Base-by-base conservation (phyloP, 257 asterid species). In the Oldenlandia corymbosa region DNA sequence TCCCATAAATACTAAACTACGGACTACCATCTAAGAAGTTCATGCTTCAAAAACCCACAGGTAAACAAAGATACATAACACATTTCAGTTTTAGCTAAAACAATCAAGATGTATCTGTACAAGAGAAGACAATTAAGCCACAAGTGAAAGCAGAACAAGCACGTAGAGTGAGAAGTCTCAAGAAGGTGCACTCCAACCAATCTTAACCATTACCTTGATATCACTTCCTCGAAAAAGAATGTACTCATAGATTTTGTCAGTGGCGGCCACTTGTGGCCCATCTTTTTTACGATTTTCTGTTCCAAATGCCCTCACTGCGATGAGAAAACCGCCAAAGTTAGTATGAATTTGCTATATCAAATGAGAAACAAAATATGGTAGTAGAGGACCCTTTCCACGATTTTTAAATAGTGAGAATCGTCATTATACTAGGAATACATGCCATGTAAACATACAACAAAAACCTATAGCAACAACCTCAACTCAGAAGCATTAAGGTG, bases 211-310 rank as follows among this genome's bases (percentile, higher is more conserved):
- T 70, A 92, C 99, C 97, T 87, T 92, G 66, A 92, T 89, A 71
- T 92, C 99, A 78, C 83, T 89, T 73, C 99, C 97, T 60, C 97
- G 86, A 56, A 92, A 92, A 28, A 92, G 86, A 61, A 92, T 92
- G 79, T 85, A 92, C 41, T 92, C 99, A 75, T 89, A 92, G 62
- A 85, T 71, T 74, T 84, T 92, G 73, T 89, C 99, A 41, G 95
- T 76, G 1, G 97, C 94, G 65, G 87, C 97, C 45, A 92, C 88
- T 68, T 89, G 97, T 17, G 94, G 87, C 11, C 99, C 99, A 57
- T 92, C 97, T 70, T 82, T 87, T 71, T 87, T 89, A 39, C 99
- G 84, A 49, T 95, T 97, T 83, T 92, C 99, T 1, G 99, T 92
- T 51, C 99, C 99, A 66, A 85, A 92, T 69, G 99, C 89, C 73